Conservation (phyloP, 495 filamentous ascomycete genomes). For the Hypomontagnella submonticulosa region DNA sequence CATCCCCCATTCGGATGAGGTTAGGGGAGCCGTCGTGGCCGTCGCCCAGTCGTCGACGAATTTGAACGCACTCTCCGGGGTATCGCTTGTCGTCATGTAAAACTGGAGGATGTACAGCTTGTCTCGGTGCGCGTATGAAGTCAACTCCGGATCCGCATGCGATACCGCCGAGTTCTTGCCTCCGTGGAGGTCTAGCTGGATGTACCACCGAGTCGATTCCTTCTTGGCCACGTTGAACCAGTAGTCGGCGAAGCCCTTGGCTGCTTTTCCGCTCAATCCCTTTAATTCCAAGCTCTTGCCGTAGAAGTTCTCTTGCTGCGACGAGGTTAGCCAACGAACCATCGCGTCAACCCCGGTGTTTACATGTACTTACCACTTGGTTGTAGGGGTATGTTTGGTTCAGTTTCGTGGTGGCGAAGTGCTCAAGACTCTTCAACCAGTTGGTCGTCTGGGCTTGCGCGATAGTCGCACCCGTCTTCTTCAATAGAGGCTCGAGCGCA, state of each 20-base stretch:
- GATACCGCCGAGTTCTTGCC: constrained; percentile 57
- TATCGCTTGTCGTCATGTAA: constrained; percentile 49
- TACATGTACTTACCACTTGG: constrained; percentile 49
- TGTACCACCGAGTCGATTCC: constrained; percentile 54
- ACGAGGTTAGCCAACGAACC: constrained; percentile 22
- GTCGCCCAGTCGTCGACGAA: constrained; percentile 56
- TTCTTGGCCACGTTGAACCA: constrained; percentile 54
- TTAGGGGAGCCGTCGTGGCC: constrained; percentile 46
- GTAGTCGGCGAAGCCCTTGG: constrained; percentile 54
- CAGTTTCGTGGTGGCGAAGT: constrained; percentile 55
- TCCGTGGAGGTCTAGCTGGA: constrained; percentile 59
- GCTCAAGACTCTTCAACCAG: constrained; percentile 55
- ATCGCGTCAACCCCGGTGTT: not conserved
- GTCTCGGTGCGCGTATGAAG: constrained; percentile 56
- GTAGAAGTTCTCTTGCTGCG: constrained; percentile 59
- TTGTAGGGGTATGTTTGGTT: constrained; percentile 57
- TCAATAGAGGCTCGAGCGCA: constrained; percentile 53
- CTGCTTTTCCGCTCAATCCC: constrained; percentile 47
- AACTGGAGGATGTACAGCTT: constrained; percentile 57
- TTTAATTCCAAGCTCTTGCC: constrained; percentile 57
- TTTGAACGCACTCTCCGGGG: constrained; percentile 49
- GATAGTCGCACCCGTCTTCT: constrained; percentile 47
- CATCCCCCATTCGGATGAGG: constrained; percentile 54
- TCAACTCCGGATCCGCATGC: constrained; percentile 41
- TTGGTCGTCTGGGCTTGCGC: constrained; percentile 51